A percentile compares a stretch with the other conserved stretches of the same genome.
phyloP scores from a whole-genome alignment of 208 protist genomes.

The Herpetomonas muscarum region DNA sequence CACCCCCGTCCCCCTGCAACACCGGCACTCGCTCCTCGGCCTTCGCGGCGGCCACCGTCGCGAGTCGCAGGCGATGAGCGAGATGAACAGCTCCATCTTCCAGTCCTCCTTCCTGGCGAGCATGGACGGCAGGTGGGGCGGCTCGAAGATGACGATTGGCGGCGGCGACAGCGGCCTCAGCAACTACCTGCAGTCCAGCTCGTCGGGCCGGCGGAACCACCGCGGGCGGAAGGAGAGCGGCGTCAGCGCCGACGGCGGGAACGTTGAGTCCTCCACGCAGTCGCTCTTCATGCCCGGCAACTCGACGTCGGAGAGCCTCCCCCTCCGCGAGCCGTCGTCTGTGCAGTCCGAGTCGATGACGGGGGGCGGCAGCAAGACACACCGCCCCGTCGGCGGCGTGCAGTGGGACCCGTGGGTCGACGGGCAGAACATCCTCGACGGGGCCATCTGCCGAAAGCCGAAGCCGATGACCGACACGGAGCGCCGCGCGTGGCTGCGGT shows the following conservation, averaged over 20 bases:
- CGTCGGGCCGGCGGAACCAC: background rate
- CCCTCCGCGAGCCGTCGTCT: background rate
- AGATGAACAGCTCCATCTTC: slow-evolving; percentile 53
- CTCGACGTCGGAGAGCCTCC: background rate
- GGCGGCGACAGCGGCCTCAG: background rate
- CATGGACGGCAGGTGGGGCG: slow-evolving; percentile 11
- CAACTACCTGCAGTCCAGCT: background rate
- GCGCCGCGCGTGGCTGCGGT: slow-evolving; percentile 44
- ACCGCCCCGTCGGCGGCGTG: background rate
- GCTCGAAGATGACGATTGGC: background rate
- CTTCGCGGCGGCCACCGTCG: slow-evolving; percentile 12
- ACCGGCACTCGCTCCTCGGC: slow-evolving; percentile 19
- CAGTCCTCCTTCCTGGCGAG: slow-evolving; percentile 65
- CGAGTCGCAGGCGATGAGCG: slow-evolving; percentile 11
- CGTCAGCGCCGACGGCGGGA: background rate
- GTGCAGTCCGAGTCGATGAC: background rate
- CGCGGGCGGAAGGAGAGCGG: background rate
- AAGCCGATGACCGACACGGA: slow-evolving; percentile 38
- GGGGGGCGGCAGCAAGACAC: background rate
- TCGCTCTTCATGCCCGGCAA: background rate
- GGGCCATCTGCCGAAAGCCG: slow-evolving; percentile 1
- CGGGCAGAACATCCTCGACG: slow-evolving; percentile 30
- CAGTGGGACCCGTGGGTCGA: slow-evolving; percentile 6
- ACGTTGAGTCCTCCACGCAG: background rate
- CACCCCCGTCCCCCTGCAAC: slow-evolving; percentile 71